phyloP scores from a whole-genome alignment of 164 flowering plant species.

The Tinospora cordifolia region DNA sequence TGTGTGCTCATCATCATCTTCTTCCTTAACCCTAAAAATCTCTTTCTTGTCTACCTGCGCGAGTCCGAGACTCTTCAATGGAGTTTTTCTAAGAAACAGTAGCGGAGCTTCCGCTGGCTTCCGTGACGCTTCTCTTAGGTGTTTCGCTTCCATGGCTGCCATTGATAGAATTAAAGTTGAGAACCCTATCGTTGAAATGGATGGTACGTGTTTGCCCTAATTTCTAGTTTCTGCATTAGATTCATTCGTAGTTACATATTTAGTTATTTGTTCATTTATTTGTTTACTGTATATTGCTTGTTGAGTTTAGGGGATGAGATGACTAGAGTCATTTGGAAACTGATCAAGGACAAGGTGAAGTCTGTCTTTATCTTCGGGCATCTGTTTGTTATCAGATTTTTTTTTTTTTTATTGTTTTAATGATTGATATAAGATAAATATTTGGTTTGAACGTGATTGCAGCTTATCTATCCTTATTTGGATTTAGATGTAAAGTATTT shows the following conservation, averaged over 20 bases:
- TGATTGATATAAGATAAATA: not conserved
- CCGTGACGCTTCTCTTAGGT: conserved; percentile 42
- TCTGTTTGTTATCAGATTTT: not conserved
- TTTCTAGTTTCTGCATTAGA: not conserved
- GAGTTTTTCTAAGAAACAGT: conserved; percentile 19
- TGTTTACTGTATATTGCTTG: not conserved
- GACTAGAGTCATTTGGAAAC: conserved; percentile 82
- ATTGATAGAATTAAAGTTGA: conserved; percentile 46
- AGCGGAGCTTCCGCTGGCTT: conserved; percentile 15
- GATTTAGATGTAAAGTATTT: conserved; percentile 79
- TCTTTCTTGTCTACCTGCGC: conserved; percentile 12
- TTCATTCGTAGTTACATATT: too few relatives aligned
- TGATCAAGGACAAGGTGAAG: conserved; percentile 84
- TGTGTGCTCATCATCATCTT: conserved; percentile 11
- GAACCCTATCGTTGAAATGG: conserved; percentile 93
- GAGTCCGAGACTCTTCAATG: conserved; percentile 17
- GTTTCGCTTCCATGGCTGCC: conserved; percentile 43
- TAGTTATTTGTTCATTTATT: conserved; percentile 1
- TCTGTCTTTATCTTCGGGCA: not conserved
- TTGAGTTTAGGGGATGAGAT: conserved; percentile 77
- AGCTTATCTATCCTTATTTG: conserved; percentile 71
- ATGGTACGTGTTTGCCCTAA: conserved; percentile 34
- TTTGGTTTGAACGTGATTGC: conserved; percentile 20
- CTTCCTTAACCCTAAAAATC: conserved; percentile 19
- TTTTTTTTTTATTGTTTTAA: not conserved